Base-by-base conservation (phyloP, 371 early-diverging fungal genomes). In the Mortierella sp. region DNA sequence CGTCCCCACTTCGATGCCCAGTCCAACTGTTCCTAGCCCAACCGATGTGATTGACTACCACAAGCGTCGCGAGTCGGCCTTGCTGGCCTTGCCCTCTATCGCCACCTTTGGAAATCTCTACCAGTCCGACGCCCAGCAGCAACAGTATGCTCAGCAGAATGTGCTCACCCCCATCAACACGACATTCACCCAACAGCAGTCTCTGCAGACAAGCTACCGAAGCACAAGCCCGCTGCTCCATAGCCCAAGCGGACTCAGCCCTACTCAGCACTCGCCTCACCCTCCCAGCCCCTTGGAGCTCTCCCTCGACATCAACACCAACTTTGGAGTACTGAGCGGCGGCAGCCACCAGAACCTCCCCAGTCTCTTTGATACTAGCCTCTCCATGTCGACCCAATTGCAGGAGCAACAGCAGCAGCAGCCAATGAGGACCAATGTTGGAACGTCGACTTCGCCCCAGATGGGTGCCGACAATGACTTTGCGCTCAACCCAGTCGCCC, bases 241-340 rank as follows among this genome's bases (percentile, higher is more conserved):
- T 4, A 80, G 81, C 34, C 81, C 81, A 7, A 44, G 66, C 26
- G 63, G 2, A 3, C 77, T 45, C 4, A 80, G 81, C 39, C 81
- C 81, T 1, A 67, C 71, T 11, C 74, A 45, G 10, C 73, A 73
- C 64, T 76, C 77, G 16, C 81, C 81, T 37, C 80, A 75, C 37
- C 76, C 76, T 24, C 81, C 81, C 10, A 80, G 81, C 13, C 81
- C 81, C 2, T 29, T 80, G 52, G 77, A 80, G 26, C 43, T 80
- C 16, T 80, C 81, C 26, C 70, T 76, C 41, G 66, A 47, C 43
- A 70, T 80, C 63, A 61, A 80, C 41, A 80, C 71, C 37, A 77
- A 76, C 70, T 80, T 80, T 76, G 68, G 74, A 19, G 45, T 47
- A 16, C 19, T 79, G 53, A 73, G 31, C 67, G 55, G 31, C 67